phyloP scores from a whole-genome alignment of 2,329 filamentous ascomycete genomes.

The Colletotrichum chlorophyti region DNA sequence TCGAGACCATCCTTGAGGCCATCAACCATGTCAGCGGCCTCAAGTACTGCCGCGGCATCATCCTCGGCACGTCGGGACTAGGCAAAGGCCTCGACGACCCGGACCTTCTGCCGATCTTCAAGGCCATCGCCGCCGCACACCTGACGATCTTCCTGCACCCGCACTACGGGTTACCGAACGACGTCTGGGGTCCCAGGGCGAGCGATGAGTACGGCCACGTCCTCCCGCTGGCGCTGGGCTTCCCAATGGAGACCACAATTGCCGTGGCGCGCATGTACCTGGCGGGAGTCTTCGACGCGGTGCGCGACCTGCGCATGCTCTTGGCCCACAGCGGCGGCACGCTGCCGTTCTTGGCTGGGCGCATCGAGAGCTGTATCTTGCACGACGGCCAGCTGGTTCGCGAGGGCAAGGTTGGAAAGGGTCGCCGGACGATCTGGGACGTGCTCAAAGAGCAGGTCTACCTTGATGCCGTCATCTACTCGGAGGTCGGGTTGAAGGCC shows the following conservation, averaged over 20 bases:
- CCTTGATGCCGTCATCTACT: slow-evolving; percentile 87
- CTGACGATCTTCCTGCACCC: slow-evolving; percentile 86
- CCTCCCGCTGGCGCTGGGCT: slow-evolving; percentile 82
- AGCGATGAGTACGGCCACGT: slow-evolving; percentile 82
- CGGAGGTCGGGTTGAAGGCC: slow-evolving; percentile 73
- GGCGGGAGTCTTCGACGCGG: slow-evolving; percentile 83
- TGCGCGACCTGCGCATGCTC: slow-evolving; percentile 73
- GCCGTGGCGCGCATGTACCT: slow-evolving; percentile 87
- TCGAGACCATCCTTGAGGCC: slow-evolving; percentile 67
- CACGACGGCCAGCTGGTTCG: slow-evolving; percentile 80
- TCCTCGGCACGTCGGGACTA: slow-evolving; percentile 84
- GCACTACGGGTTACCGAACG: slow-evolving; percentile 85
- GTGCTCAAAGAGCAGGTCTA: slow-evolving; percentile 77
- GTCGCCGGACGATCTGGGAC: slow-evolving; percentile 61
- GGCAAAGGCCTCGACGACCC: slow-evolving; percentile 83
- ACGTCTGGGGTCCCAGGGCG: slow-evolving; percentile 78
- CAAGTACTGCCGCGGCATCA: slow-evolving; percentile 79
- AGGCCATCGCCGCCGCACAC: slow-evolving; percentile 67
- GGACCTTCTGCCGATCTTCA: slow-evolving; percentile 73
- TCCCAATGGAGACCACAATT: slow-evolving; percentile 92
- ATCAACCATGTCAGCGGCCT: slow-evolving; percentile 68
- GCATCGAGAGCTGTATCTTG: slow-evolving; percentile 85
- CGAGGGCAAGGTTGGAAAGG: slow-evolving; percentile 60
- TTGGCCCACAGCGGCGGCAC: slow-evolving; percentile 90
- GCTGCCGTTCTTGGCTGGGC: slow-evolving; percentile 84